Base-by-base conservation (phyloP, 139 green algal genomes). In the Desmodesmus armatus region DNA sequence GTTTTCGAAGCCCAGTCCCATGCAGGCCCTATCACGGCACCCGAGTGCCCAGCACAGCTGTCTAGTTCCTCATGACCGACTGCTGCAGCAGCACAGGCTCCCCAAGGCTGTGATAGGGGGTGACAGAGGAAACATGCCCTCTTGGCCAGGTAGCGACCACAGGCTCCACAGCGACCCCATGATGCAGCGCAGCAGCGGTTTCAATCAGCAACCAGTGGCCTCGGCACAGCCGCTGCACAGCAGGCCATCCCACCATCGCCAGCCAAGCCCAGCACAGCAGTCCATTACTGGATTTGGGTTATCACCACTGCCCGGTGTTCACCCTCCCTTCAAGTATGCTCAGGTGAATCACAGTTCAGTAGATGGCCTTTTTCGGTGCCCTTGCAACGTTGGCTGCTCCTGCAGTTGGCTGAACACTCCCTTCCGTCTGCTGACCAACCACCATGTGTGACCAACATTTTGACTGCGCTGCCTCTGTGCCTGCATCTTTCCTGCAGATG, bases 311-410 rank as follows among this genome's bases (percentile, higher is more conserved):
- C n/a, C 7, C 11, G 1, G 49, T 27, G 1, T n/a, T n/a, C 73
- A 40, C 9, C 23, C 35, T 60, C 77, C 60, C 5, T 43, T 83
- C 3, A 83, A 75, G 58, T 83, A 83, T 60, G 77, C 77, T 17
- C 78, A n/a, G n/a, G n/a, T n/a, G n/a, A n/a, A n/a, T n/a, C n/a
- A n/a, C n/a, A n/a, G n/a, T n/a, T n/a, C n/a, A n/a, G n/a, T n/a
- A n/a, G n/a, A n/a, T n/a, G n/a, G n/a, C n/a, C n/a, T n/a, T n/a
- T n/a, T n/a, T n/a, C n/a, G n/a, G n/a, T n/a, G n/a, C n/a, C n/a
- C n/a, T n/a, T n/a, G n/a, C n/a, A n/a, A n/a, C n/a, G n/a, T n/a
- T n/a, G n/a, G n/a, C n/a, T n/a, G n/a, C n/a, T n/a, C n/a, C n/a
- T n/a, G n/a, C n/a, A n/a, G n/a, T n/a, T n/a, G n/a, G n/a, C n/a